These are phyloP conservation scores for Babesia divergens DNA, from an alignment of 169 alveolate genomes.

Conservation along the genomic window DNA sequence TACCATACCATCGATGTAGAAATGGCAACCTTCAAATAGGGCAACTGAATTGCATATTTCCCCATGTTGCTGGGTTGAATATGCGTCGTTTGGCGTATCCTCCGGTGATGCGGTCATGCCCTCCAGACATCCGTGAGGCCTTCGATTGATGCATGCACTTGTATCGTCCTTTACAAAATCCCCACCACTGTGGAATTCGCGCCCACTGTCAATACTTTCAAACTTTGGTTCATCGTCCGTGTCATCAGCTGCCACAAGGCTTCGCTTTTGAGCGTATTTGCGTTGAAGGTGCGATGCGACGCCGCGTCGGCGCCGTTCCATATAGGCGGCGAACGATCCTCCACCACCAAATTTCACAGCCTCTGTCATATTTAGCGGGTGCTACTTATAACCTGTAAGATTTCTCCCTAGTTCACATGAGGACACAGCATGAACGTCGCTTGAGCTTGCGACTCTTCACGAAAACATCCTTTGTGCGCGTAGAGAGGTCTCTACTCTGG, in stretches of 20 bases:
- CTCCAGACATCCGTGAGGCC: too few species aligned
- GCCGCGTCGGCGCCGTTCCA: constrained; percentile 31
- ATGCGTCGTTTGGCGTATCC: too few species aligned
- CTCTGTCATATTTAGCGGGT: not conserved
- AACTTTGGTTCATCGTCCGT: too few species aligned
- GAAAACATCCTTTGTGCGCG: constrained; percentile 55
- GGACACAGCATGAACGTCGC: constrained; percentile 47
- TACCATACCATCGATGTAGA: constrained; percentile 39
- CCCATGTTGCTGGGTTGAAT: too few species aligned
- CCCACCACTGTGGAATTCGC: too few species aligned
- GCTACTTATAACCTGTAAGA: not conserved
- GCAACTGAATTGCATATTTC: too few species aligned
- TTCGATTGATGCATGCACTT: too few species aligned
- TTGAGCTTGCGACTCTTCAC: constrained; percentile 45
- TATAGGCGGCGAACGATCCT: constrained; percentile 23
- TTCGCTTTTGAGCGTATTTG: not conserved
- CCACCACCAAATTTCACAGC: constrained; percentile 35
- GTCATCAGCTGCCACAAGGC: too few species aligned
- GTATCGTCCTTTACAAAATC: too few species aligned
- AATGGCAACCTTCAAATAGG: constrained; percentile 30
- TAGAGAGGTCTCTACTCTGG: constrained; percentile 64
- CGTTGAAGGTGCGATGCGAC: constrained; percentile 22
- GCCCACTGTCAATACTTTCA: too few species aligned
- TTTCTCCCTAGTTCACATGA: constrained; percentile 21
- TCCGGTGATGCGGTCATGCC: too few species aligned